These are phyloP conservation scores for Verticillium zaregamsianum DNA, from an alignment of 2,329 filamentous ascomycete species.

Conservation along the genomic window DNA sequence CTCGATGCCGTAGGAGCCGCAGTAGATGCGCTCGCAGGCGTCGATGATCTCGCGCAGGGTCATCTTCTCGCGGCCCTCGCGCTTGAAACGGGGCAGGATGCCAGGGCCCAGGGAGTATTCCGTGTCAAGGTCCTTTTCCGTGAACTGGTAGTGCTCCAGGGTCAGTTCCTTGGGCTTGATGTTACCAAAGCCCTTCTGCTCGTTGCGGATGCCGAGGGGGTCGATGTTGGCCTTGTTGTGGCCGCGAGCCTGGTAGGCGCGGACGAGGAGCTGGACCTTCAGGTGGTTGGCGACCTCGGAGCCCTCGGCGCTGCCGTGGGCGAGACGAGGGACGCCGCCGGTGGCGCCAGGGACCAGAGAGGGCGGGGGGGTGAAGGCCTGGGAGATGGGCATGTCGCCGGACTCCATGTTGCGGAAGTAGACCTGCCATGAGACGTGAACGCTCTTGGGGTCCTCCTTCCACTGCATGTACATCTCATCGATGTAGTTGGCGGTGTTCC, in stretches of 20 bases:
- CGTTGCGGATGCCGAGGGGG: constrained; percentile 86
- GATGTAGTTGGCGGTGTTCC: constrained; percentile 97
- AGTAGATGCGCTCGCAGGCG: constrained; percentile 93
- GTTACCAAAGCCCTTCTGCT: constrained; percentile 79
- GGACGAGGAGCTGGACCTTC: constrained; percentile 95
- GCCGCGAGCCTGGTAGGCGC: constrained; percentile 95
- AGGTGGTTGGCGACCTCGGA: constrained; percentile 91
- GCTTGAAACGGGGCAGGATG: constrained; percentile 91
- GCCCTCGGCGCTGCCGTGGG: constrained; percentile 62
- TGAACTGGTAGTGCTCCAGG: constrained; percentile 92
- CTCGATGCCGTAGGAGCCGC: constrained; percentile 94
- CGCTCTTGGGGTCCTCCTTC: constrained; percentile 88
- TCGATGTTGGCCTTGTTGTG: constrained; percentile 99
- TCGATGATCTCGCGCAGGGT: constrained; percentile 89
- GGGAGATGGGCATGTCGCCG: constrained; percentile 94
- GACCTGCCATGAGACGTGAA: constrained; percentile 97
- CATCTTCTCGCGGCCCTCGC: constrained; percentile 89
- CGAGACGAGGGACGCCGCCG: constrained; percentile 70
- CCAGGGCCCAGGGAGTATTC: constrained; percentile 91
- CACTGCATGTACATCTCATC: constrained; percentile 99
- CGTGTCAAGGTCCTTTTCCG: constrained; percentile 86
- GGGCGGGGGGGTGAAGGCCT: constrained; percentile 93
- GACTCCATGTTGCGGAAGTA: constrained; percentile 99
- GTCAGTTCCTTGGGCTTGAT: constrained; percentile 88
- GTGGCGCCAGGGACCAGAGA: constrained; percentile 81